phyloP scores from a whole-genome alignment of 345 rosid species.

The Schrenkiella parvula region DNA sequence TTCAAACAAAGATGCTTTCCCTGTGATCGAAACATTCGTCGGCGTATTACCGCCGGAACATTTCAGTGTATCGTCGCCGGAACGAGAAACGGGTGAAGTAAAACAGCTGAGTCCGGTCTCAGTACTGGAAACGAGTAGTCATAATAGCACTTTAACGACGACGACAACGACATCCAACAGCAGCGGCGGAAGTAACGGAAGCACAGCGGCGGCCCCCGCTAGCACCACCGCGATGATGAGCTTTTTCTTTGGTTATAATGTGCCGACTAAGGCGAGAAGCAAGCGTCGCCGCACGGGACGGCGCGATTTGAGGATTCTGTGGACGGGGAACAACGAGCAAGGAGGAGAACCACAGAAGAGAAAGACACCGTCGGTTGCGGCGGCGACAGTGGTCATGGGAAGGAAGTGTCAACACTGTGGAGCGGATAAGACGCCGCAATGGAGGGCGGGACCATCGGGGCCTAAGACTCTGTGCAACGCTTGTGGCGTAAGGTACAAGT shows the following conservation, averaged over 20 bases:
- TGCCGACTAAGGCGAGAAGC: constrained; percentile 63
- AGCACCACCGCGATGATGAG: constrained; percentile 30
- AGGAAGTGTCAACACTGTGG: constrained; percentile 87
- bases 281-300: constrained; percentile 47
- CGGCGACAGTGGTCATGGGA: constrained; percentile 38
- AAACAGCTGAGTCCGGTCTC: constrained; percentile 65
- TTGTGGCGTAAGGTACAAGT: constrained; percentile 83
- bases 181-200: constrained; percentile 31
- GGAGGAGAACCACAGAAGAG: constrained; percentile 33
- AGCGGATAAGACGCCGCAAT: constrained; percentile 81
- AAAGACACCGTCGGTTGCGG: constrained; percentile 8
- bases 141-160: constrained; percentile 30
- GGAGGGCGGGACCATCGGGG: constrained; percentile 82
- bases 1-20: constrained; percentile 69
- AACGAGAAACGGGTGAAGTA: background rate
- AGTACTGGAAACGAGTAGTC: constrained; percentile 58
- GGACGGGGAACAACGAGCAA: constrained; percentile 23
- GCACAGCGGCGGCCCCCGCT: background rate
- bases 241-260: constrained; percentile 38
- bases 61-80: constrained; percentile 19
- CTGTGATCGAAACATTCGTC: constrained; percentile 57
- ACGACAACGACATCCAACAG: constrained; percentile 33
- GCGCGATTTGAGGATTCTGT: constrained; percentile 26
- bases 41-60: constrained; percentile 31
- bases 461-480: constrained; percentile 88